These are phyloP conservation scores for Moesziomyces sp. DNA, from an alignment of 1,284 basidiomycete genomes.

Conservation along the genomic window DNA sequence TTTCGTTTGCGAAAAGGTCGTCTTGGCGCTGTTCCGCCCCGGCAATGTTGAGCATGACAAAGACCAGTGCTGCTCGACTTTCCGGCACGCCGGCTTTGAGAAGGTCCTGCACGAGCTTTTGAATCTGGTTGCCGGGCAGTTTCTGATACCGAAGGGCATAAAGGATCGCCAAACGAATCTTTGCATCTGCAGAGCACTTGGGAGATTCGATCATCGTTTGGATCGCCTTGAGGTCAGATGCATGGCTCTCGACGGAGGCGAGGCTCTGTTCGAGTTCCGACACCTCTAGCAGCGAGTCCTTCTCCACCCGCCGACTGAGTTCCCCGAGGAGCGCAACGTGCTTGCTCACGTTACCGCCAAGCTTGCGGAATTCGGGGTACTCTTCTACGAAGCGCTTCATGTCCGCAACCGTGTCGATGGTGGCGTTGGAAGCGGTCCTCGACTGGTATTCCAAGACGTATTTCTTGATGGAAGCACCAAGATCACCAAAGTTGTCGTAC, in stretches of 20 bases:
- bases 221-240: conserved; percentile 77
- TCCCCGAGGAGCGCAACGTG: conserved; percentile 97
- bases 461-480: conserved; percentile 89
- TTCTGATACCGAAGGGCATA: conserved; percentile 97
- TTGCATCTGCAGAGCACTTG: conserved; percentile 81
- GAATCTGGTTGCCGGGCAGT: conserved; percentile 84
- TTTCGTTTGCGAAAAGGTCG: conserved; percentile 95
- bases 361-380: conserved; percentile 94
- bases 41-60: conserved; percentile 90
- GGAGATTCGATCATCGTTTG: conserved; percentile 69
- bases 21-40: conserved; percentile 97
- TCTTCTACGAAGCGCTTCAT: conserved; percentile 85
- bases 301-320: conserved; percentile 86
- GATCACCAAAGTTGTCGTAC: conserved; percentile 94
- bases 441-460: conserved; percentile 96
- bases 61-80: conserved; percentile 90
- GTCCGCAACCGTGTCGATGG: conserved; percentile 94
- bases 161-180: conserved; percentile 90
- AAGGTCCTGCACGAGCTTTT: conserved; percentile 82
- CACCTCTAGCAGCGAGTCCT: conserved; percentile 80
- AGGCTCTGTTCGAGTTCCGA: conserved; percentile 97
- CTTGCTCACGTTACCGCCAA: conserved; percentile 98
- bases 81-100: conserved; percentile 82
- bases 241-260: conserved; percentile 85
- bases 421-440: conserved; percentile 77